Evolutionary conservation across 2,329 filamentous ascomycete species (phyloP), one percentile per base, ranked within the genome.

Genomic region (Polychaeton citri): DNA sequence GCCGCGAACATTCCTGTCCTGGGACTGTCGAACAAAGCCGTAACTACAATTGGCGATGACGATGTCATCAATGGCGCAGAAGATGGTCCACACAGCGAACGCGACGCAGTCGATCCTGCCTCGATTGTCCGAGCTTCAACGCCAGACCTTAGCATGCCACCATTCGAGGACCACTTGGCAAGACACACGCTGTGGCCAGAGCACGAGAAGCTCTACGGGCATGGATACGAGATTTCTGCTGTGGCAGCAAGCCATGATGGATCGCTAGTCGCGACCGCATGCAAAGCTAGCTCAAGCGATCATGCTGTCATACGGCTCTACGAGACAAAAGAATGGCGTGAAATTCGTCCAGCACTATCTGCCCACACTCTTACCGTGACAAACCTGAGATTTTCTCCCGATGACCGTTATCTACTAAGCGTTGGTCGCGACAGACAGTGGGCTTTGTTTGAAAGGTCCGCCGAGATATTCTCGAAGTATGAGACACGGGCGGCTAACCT

Each of bases 131-230:
- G 70, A 46, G 73, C 71, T 52, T 74, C 74, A 1, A 71, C 74
- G 3, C 64, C 86, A 6, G 71, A 79, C 30, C 68, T 80, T 35
- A 61, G 74, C 30, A 76, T 81, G 44, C 87, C 90, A 8, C 88
- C 90, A 0, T 71, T 85, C 21, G 90, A 98, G 59, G 90, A 96
- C 57, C 79, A 84, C 37, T 74, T 98, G 2, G 81, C 86, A 17
- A 77, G 87, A 6, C 79, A 92, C 57, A 93, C 90, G 0, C 74
- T 98, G 20, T 98, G 87, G 86, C 90, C 90, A 3, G 90, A 98
- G 55, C 76, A 76, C 5, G 90, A 98, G 59, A 98, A 98, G 63
- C 72, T 98, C 1, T 98, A 98, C 60, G 90, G 90, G 2, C 90
- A 98, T 60, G 90, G 90, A 19, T 95, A 95, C 61, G 90, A 98